phyloP scores from a whole-genome alignment of 805 yeast species.

The Candida adriatica region DNA sequence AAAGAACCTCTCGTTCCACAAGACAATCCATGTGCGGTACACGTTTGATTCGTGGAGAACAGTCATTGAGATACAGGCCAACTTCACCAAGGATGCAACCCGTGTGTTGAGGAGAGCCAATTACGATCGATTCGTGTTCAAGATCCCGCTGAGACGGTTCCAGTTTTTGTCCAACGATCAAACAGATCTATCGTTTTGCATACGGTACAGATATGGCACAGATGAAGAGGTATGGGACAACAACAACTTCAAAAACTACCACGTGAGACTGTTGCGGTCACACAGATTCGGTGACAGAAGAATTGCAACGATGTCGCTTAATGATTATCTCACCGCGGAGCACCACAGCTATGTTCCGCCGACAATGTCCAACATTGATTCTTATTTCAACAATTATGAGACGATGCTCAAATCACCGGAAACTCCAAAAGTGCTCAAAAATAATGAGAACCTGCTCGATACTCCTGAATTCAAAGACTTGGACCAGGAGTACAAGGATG shows the following conservation, averaged over 20 bases:
- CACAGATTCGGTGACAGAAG: slow-evolving; percentile 4
- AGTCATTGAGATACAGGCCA: slow-evolving; percentile 59
- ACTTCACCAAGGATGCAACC: slow-evolving; percentile 44
- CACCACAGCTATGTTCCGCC: slow-evolving; percentile 2
- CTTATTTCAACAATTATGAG: slow-evolving; percentile 18
- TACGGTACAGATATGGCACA: slow-evolving; percentile 17
- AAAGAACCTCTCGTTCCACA: slow-evolving; percentile 62
- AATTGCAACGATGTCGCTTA: slow-evolving; percentile 13
- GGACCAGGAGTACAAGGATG: slow-evolving; percentile 1
- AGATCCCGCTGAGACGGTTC: slow-evolving; percentile 40
- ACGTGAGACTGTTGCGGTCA: slow-evolving; percentile 26
- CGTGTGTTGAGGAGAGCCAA: slow-evolving; percentile 38
- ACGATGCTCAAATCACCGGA: slow-evolving; percentile 23
- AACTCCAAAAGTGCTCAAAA: slow-evolving; percentile 20
- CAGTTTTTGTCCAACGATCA: slow-evolving; percentile 11
- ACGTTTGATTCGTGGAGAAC: slow-evolving; percentile 78
- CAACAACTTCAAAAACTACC: slow-evolving; percentile 54
- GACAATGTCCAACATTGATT: slow-evolving; percentile 1
- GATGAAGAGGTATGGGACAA: slow-evolving; percentile 80
- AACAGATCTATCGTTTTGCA: slow-evolving; percentile 41
- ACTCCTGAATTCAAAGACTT: slow-evolving; percentile 11
- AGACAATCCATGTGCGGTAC: slow-evolving; percentile 63
- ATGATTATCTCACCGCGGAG: slow-evolving; percentile 13
- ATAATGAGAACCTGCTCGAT: slow-evolving; percentile 5
- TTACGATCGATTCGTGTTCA: slow-evolving; percentile 69